These are phyloP conservation scores for Ceriops zippeliana DNA, from an alignment of 345 rosid genomes.

Conservation along the genomic window DNA sequence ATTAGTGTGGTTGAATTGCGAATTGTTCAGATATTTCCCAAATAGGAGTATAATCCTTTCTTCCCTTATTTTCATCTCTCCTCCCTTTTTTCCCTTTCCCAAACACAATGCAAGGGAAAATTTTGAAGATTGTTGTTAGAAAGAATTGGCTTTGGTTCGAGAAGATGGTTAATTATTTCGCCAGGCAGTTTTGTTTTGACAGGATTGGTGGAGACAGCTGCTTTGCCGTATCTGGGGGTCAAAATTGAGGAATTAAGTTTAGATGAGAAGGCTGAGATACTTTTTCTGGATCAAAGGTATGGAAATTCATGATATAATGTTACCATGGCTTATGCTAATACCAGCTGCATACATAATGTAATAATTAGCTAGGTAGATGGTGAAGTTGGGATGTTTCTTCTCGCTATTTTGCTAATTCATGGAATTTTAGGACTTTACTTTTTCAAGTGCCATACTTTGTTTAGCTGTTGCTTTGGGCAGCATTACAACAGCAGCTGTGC, in stretches of 20 bases:
- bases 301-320: background rate
- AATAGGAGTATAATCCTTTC: no score
- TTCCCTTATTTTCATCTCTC: no score
- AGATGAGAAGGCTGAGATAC: slow-evolving; percentile 80
- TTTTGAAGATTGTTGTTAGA: background rate
- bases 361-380: no score
- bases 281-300: slow-evolving; percentile 82
- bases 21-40: no score
- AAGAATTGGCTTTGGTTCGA: slow-evolving; percentile 4
- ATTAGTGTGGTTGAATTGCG: no score
- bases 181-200: slow-evolving; percentile 98
- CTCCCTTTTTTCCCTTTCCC: background rate
- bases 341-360: background rate
- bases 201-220: slow-evolving; percentile 66
- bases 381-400: no score
- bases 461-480: slow-evolving; percentile 38
- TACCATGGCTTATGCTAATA: background rate
- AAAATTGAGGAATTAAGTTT: slow-evolving; percentile 57
- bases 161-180: slow-evolving; percentile 37
- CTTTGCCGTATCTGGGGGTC: slow-evolving; percentile 59
- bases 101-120: background rate
- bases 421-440: no score
- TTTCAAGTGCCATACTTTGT: slow-evolving; percentile 7
- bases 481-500: slow-evolving; percentile 64
- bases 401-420: no score